phyloP scores from a whole-genome alignment of 345 rosid species.

The Aurinia saxatilis region DNA sequence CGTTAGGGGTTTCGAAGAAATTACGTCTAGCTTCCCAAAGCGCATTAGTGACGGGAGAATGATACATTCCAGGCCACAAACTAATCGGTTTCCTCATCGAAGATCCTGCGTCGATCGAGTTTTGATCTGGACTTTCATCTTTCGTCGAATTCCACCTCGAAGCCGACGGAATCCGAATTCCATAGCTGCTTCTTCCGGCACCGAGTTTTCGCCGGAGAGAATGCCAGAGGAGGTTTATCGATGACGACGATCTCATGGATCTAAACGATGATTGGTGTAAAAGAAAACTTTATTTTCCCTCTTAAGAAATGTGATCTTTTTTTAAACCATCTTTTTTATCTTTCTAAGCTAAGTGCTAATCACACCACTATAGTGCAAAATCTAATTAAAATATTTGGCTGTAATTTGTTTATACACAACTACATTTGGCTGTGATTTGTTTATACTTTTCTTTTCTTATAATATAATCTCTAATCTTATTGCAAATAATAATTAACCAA shows the following conservation, averaged over 20 bases:
- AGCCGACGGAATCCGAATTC: constrained; percentile 1
- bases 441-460: too few relatives aligned
- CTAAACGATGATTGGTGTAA: neutral
- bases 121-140: neutral
- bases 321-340: too few relatives aligned
- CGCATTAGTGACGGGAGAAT: constrained; percentile 87
- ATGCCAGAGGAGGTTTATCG: constrained; percentile 5
- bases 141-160: constrained; percentile 8
- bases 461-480: too few relatives aligned
- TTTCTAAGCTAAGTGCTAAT: neutral
- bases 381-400: too few relatives aligned
- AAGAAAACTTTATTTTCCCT: too few relatives aligned
- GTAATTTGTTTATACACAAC: too few relatives aligned
- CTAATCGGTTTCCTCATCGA: constrained; percentile 73
- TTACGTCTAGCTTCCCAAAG: constrained; percentile 83
- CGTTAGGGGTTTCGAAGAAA: constrained; percentile 39
- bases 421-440: too few relatives aligned
- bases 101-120: constrained; percentile 74
- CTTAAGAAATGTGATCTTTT: too few relatives aligned
- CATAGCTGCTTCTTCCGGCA: neutral
- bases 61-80: constrained; percentile 97
- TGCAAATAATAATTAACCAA: too few relatives aligned
- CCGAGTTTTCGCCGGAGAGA: constrained; percentile 14
- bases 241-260: constrained; percentile 23
- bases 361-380: neutral